phyloP scores from a whole-genome alignment of 1,284 basidiomycete genomes.

The Cutaneotrichosporon sp. region DNA sequence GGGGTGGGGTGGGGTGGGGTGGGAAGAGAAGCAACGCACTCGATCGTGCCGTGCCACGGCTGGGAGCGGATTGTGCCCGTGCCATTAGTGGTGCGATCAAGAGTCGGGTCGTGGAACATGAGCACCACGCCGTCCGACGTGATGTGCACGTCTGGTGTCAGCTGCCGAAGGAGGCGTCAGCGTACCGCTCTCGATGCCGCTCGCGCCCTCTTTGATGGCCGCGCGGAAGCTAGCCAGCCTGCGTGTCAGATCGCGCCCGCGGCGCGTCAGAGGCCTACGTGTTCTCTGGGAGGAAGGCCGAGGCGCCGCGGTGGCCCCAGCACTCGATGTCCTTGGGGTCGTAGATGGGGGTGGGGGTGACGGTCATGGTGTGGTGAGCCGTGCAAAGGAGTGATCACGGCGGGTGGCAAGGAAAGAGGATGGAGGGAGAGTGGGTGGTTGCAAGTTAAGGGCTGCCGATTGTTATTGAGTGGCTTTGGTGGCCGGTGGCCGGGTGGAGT shows the following conservation, averaged over 20 bases:
- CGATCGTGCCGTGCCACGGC: constrained; percentile 51
- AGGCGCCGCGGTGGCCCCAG: constrained; percentile 84
- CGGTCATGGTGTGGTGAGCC: background rate
- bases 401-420: background rate
- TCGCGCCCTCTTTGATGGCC: constrained; percentile 86
- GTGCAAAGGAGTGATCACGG: constrained; percentile 5
- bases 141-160: constrained; percentile 83
- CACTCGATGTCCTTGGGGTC: constrained; percentile 62
- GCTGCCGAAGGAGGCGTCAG: background rate
- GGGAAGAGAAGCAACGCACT: constrained; percentile 34
- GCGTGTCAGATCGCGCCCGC: constrained; percentile 39
- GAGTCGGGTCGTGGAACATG: constrained; percentile 91
- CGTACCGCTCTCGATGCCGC: constrained; percentile 80
- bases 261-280: constrained; percentile 36
- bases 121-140: constrained; percentile 86
- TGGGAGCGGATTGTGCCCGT: constrained; percentile 58
- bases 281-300: constrained; percentile 51
- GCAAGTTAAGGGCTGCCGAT: background rate
- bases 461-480: background rate
- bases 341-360: constrained; percentile 11
- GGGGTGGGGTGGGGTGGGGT: background rate
- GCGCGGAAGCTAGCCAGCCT: constrained; percentile 85
- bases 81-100: constrained; percentile 61
- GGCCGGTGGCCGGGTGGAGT: background rate
- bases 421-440: background rate